These are phyloP conservation scores for Biscogniauxia sp. DNA, from an alignment of 2,329 filamentous ascomycete species.

Conservation along the genomic window DNA sequence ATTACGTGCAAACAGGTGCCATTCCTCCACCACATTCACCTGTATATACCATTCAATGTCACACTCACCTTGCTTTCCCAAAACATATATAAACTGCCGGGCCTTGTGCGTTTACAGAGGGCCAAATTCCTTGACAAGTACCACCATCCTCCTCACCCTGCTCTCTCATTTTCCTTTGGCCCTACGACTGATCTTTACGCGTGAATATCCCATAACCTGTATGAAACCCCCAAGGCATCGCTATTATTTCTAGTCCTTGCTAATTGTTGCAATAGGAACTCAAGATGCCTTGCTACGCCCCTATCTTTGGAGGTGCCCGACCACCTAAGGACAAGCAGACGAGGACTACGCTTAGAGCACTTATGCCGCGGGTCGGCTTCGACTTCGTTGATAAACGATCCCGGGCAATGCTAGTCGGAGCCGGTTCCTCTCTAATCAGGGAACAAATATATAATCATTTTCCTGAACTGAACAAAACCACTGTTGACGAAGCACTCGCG, in stretches of 20 bases:
- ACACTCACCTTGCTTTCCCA: too few relatives aligned
- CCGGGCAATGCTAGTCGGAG: not conserved
- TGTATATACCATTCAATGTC: too few relatives aligned
- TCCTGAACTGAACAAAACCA: conserved; percentile 1
- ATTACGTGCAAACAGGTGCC: too few relatives aligned
- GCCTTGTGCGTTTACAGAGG: too few relatives aligned
- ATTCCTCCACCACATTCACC: too few relatives aligned
- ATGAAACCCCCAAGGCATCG: too few relatives aligned
- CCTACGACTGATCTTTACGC: too few relatives aligned
- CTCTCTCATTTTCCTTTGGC: too few relatives aligned
- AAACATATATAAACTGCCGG: too few relatives aligned
- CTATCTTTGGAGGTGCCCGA: not conserved
- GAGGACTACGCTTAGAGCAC: not conserved
- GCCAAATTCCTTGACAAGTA: too few relatives aligned
- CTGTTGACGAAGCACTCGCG: conserved; percentile 6
- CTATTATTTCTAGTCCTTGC: not conserved
- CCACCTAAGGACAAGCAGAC: not conserved
- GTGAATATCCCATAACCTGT: too few relatives aligned
- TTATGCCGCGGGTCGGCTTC: conserved; percentile 5
- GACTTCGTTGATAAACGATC: conserved; percentile 1
- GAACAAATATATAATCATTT: conserved; percentile 2
- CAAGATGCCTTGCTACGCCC: not conserved
- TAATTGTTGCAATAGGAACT: not conserved
- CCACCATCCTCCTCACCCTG: too few relatives aligned
- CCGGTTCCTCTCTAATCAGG: conserved; percentile 1